Conservation (phyloP, 139 green algal species). For the Marvania coccoides region DNA sequence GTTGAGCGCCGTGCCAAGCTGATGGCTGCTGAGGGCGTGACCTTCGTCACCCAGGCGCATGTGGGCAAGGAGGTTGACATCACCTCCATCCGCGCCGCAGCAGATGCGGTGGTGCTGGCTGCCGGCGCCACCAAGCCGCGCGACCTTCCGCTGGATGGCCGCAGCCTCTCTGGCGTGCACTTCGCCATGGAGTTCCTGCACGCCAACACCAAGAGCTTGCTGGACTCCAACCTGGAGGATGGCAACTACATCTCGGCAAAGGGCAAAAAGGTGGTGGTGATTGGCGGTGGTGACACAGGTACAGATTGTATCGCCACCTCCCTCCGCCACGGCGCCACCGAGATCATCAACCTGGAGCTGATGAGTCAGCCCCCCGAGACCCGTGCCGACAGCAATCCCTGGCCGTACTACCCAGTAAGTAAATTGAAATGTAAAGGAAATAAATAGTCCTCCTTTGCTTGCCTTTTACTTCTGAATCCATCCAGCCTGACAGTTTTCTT, state of each 20-base stretch:
- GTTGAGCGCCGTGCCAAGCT: slow-evolving; percentile 91
- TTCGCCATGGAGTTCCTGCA: slow-evolving; percentile 97
- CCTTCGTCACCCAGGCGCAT: slow-evolving; percentile 71
- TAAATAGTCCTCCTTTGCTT: too few species aligned
- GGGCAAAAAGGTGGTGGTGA: slow-evolving; percentile 93
- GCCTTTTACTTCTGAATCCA: too few species aligned
- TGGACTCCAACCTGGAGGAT: slow-evolving; percentile 75
- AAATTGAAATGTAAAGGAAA: too few species aligned
- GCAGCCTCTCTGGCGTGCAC: slow-evolving; percentile 70
- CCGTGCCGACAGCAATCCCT: slow-evolving; percentile 76
- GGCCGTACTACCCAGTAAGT: slow-evolving; percentile 93
- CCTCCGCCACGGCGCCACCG: slow-evolving; percentile 70
- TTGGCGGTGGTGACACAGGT: slow-evolving; percentile 93
- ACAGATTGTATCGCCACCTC: slow-evolving; percentile 97
- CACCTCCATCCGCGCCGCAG: slow-evolving; percentile 35
- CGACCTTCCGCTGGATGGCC: slow-evolving; percentile 78
- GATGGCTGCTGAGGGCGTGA: slow-evolving; percentile 84
- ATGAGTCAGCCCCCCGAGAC: slow-evolving; percentile 70
- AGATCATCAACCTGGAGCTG: slow-evolving; percentile 92
- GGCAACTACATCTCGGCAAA: slow-evolving; percentile 79
- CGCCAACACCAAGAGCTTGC: slow-evolving; percentile 87
- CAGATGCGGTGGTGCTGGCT: slow-evolving; percentile 84
- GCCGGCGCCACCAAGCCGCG: slow-evolving; percentile 85
- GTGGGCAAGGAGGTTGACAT: slow-evolving; percentile 60
- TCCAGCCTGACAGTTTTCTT: too few species aligned